Base-by-base conservation (phyloP, 495 filamentous ascomycete species). In the Xylaria acuta region DNA sequence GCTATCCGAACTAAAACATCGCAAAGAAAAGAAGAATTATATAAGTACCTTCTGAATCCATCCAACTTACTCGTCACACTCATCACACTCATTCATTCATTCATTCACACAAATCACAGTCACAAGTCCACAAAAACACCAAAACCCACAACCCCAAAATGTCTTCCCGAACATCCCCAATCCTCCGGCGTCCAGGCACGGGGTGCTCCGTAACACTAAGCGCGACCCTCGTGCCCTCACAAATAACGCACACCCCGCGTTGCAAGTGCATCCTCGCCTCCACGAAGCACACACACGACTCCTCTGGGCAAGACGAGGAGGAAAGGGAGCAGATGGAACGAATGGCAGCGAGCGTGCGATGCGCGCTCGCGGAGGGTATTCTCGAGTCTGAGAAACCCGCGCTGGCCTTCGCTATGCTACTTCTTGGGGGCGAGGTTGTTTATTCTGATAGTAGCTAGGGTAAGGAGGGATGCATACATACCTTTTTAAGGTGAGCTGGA, bases 251-350 rank as follows among this genome's bases (percentile, higher is more conserved):
- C 18, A 40, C 38, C 49, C 67, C 53, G 30, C 67, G 58, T 25
- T 76, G 75, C 51, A 73, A 75, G 70, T 76, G 75, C 38, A 36
- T 76, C 12, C 43, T 54, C 53, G 27, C 12, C 20, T 3, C 47
- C 41, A 8, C 38, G 36, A 38, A 38, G 36, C 3, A 38, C 7
- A 41, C 8, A 41, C 5, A 41, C 38, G n/a, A 4, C 49, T 22
- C n/a, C 22, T 22, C 49, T 53, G 45, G 11, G 6, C n/a, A 2
- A 11, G 51, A 56, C 27, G 11, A 9, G 36, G 40, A 64, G 3
- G 9, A 63, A 3, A 56, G 36, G 3, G 25, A 45, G 22, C 38
- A 69, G 11, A 16, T 74, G 16, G 32, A 12, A 14, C 67, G 64
- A 14, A 7, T 72, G 49, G 51, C 25, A 7, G 27, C 12, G 4